Evolutionary conservation across 1,284 basidiomycete genomes (phyloP).

Genomic region (Taiwanofungus camphoratus): DNA sequence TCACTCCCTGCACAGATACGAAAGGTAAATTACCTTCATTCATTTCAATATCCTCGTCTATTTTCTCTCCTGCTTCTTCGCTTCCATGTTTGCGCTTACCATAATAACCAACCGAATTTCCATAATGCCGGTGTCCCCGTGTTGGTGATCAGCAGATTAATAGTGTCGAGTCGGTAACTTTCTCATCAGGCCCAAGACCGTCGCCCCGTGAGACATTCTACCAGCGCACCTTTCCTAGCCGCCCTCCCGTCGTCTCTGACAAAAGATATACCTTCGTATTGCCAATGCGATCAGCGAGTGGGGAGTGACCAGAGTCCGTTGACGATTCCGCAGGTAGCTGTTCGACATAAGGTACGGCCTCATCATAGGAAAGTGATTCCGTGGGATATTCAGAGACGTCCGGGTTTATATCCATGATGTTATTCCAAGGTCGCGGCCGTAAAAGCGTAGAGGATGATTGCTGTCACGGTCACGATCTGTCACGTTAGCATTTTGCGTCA

Average conservation of each 20-base stretch:
- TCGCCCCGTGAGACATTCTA: conserved; percentile 29
- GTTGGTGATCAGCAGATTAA: no score
- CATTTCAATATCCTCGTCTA: conserved; percentile 39
- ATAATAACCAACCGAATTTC: conserved; percentile 12
- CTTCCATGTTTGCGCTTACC: conserved; percentile 54
- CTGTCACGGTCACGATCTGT: not conserved
- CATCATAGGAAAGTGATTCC: conserved; percentile 39
- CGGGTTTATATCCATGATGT: conserved; percentile 35
- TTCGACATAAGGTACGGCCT: conserved; percentile 44
- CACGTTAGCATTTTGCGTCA: not conserved
- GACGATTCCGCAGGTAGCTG: conserved; percentile 32
- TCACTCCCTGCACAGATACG: no score
- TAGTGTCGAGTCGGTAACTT: conserved; percentile 30
- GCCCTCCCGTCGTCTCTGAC: conserved; percentile 49
- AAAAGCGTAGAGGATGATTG: no score
- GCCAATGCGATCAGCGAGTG: conserved; percentile 61
- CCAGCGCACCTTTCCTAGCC: conserved; percentile 66
- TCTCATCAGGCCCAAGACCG: conserved; percentile 41
- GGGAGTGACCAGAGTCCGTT: conserved; percentile 18
- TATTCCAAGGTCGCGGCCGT: no score
- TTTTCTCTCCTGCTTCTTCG: conserved; percentile 32
- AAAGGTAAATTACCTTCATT: conserved; percentile 31
- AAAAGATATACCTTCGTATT: conserved; percentile 64
- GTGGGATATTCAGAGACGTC: conserved; percentile 17
- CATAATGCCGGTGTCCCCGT: no score